Conservation (phyloP, 148 eudicot species). For the Fagopyrum esculentum region DNA sequence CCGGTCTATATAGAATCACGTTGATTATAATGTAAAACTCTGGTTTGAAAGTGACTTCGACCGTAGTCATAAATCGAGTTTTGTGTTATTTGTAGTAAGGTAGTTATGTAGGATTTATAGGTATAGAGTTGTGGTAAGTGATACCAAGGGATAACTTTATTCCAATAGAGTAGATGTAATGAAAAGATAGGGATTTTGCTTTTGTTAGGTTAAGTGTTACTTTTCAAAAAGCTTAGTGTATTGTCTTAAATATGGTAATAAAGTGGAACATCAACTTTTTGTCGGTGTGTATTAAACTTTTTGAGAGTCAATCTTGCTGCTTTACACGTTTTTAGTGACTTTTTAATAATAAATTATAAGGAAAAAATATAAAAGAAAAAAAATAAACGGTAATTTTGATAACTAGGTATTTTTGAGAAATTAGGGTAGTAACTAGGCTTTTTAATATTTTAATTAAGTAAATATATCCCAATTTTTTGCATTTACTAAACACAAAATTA, state of each 20-base stretch:
- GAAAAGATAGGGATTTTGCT: background rate
- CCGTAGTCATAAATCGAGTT: no score
- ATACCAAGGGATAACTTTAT: background rate
- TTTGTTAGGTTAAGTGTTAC: background rate
- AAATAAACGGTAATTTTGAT: no score
- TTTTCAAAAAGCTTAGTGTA: background rate
- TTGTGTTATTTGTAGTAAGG: background rate
- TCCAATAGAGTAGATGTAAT: background rate
- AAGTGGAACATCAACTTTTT: conserved; percentile 5
- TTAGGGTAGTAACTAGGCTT: no score
- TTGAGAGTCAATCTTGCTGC: conserved; percentile 2
- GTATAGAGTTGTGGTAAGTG: no score
- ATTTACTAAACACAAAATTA: no score
- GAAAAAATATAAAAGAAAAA: no score
- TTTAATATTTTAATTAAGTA: no score
- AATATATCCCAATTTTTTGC: no score
- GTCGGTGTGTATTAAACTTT: background rate
- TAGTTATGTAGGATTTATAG: background rate
- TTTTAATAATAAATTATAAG: background rate
- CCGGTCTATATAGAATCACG: no score
- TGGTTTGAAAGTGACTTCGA: no score
- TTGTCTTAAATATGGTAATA: background rate
- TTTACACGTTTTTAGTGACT: conserved; percentile 4
- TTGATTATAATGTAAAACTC: no score
- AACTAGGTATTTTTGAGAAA: no score